Evolutionary conservation across 2,329 filamentous ascomycete species (phyloP), one percentile per base, ranked within the genome.

Genomic region (Aspergillus tanneri): DNA sequence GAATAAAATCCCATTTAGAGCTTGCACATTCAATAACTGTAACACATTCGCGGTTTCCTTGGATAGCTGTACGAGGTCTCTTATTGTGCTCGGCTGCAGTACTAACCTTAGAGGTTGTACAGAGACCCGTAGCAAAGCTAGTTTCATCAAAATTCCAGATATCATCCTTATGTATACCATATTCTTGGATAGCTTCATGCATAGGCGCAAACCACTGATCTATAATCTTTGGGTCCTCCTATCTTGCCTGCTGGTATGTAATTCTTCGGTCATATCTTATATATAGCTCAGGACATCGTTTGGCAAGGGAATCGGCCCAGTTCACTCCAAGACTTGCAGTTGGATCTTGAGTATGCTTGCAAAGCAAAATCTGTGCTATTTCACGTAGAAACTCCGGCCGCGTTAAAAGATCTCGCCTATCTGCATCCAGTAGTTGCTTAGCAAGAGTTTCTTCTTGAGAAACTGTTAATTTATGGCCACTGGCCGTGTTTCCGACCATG

Each of bases 101-200:
- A 41, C 52, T 49, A 16, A 54, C 46, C 28, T 52, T 51, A 14
- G 38, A 5, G 19, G 30, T 35, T 35, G 25, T 24, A 22, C 21
- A 42, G 27, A 49, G 18, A 14, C 41, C 28, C 16, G 49, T 52
- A 47, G 24, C 11, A 51, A 48, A 51, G 39, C 43, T 35, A 44
- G 38, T 43, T 34, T 51, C 14, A 38, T 52, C 22, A 30, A 46
- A 44, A 44, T 50, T 41, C 36, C 36, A 47, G 18, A 41, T 43
- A 48, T 38, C 7, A 10, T 34, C 5, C 6, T 34, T 9, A 10
- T 34, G 3, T 34, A 34, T 34, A 4, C 14, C 6, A 4, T 34
- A 10, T 34, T 34, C n/a, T 19, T 34, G 3, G 5, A 34, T 34
- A 34, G 14, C 11, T 9, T 34, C 5, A 16, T 34, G 5, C 1